Evolutionary conservation across 148 eudicot species (phyloP).

Genomic region (Dianthus caryophyllus): DNA sequence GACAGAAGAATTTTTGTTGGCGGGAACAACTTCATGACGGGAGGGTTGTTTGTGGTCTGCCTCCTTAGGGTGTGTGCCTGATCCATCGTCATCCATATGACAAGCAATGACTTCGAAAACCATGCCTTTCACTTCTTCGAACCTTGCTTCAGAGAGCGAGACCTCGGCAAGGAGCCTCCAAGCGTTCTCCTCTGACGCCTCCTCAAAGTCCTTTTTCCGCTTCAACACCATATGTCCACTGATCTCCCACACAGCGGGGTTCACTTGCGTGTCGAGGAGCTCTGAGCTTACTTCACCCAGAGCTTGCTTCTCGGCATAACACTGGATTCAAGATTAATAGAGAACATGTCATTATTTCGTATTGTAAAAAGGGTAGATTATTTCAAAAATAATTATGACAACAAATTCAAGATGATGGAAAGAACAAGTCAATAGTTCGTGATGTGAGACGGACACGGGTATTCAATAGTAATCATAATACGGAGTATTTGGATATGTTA

Average conservation of each 20-base stretch:
- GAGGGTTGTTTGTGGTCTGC: slow-evolving; percentile 30
- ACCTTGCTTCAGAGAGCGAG: slow-evolving; percentile 76
- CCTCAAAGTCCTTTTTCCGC: slow-evolving; percentile 77
- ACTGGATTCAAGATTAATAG: slow-evolving; percentile 35
- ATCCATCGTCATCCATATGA: slow-evolving; percentile 20
- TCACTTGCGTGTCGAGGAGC: slow-evolving; percentile 89
- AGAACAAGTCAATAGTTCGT: too few species aligned
- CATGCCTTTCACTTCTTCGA: slow-evolving; percentile 64
- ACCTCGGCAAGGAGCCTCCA: slow-evolving; percentile 94
- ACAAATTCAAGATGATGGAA: too few species aligned
- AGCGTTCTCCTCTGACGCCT: slow-evolving; percentile 84
- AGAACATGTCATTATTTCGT: neutral
- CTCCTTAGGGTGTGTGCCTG: slow-evolving; percentile 24
- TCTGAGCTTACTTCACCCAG: slow-evolving; percentile 73
- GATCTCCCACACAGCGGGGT: slow-evolving; percentile 99
- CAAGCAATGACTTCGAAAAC: slow-evolving; percentile 54
- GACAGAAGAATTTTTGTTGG: slow-evolving; percentile 42
- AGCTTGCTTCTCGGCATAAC: slow-evolving; percentile 97
- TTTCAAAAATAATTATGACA: too few species aligned
- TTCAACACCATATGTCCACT: slow-evolving; percentile 96
- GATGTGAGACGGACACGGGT: neutral
- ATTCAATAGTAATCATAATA: neutral
- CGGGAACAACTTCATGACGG: slow-evolving; percentile 42
- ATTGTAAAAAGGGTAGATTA: too few species aligned
- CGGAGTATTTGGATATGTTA: too few species aligned